phyloP scores from a whole-genome alignment of 2,329 filamentous ascomycete genomes.

The Pyrenophora teres region DNA sequence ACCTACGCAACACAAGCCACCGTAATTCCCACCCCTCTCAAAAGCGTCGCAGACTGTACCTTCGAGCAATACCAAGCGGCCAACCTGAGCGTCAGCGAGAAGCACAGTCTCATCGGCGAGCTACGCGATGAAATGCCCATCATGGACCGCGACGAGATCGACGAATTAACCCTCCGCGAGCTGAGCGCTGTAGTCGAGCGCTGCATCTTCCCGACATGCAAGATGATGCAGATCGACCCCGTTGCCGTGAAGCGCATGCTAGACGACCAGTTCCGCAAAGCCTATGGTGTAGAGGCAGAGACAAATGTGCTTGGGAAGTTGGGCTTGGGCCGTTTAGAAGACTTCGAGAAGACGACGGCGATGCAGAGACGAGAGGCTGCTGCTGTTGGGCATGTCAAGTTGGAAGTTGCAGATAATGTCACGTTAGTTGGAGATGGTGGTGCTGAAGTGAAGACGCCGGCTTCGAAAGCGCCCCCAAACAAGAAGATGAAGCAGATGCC shows the following conservation, averaged over 20 bases:
- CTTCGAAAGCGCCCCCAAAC: background rate
- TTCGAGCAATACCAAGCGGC: conserved; percentile 14
- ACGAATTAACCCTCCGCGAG: conserved; percentile 1
- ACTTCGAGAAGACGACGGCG: background rate
- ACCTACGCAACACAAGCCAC: background rate
- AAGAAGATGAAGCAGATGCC: background rate
- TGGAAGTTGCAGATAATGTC: background rate
- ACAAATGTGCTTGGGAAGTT: background rate
- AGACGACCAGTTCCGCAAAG: conserved; percentile 7
- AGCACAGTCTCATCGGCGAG: conserved; percentile 9
- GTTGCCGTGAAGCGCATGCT: conserved; percentile 13
- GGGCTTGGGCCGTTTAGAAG: background rate
- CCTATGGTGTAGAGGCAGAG: conserved; percentile 2
- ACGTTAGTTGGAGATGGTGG: background rate
- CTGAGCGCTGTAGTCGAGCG: conserved; percentile 6
- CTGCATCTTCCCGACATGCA: conserved; percentile 4
- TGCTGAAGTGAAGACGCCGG: no score
- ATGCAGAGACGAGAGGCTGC: no score
- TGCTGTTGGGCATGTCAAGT: no score
- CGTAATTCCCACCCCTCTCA: background rate
- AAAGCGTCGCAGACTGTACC: background rate
- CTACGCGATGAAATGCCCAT: conserved; percentile 11
- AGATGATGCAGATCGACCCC: conserved; percentile 14
- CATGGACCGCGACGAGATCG: conserved; percentile 12
- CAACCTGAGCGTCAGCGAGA: conserved; percentile 4